Evolutionary conservation across 1,139 yeast genomes (phyloP), one percentile per base, ranked within the genome.

Genomic region (Entelexis sorbosivorans): DNA sequence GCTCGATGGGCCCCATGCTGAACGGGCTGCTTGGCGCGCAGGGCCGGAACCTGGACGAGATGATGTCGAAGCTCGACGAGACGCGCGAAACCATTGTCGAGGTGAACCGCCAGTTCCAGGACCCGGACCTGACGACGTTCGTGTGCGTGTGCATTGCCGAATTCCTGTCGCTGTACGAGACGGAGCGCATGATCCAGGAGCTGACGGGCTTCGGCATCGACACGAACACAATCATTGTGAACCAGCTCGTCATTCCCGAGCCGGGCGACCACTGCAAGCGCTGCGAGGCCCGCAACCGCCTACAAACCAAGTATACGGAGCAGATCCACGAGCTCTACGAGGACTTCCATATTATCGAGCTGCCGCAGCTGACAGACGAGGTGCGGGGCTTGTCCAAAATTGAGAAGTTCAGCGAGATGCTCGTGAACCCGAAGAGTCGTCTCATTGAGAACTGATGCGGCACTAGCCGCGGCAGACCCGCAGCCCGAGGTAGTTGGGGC

Each of bases 91-190:
- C 83, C 58, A 95, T 93, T 31, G 73, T 80, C 49, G 94, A 87
- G 65, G 96, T 91, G 55, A 91, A 87, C 69, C 82, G 82, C 59
- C 98, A 91, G 68, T 91, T 91, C 72, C 88, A 95, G 62, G 81
- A 91, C 68, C 96, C 98, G 2, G 96, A 91, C 56, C 74, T 91
- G 64, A 91, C 98, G 22, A 91, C 98, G 17, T 91, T 91, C 67
- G 86, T 91, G 28, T 91, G 97, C 70, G 98, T 91, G 43, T 91
- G 98, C 70, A 91, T 91, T 59, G 87, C 96, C 45, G 98, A 91
- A 70, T 91, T 91, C 69, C 75, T 91, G 64, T 89, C 97, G 2
- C 74, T 91, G 50, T 91, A 91, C 68, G 98, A 91, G 69, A 89
- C 97, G 24, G 98, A 91, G 71, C 81, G 98, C 70, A 79, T 91